A percentile compares a stretch with the other conserved stretches of the same genome.
Evolutionary conservation across 2,329 filamentous ascomycete species (phyloP).

Genomic region (Didymosphaeria variabile): DNA sequence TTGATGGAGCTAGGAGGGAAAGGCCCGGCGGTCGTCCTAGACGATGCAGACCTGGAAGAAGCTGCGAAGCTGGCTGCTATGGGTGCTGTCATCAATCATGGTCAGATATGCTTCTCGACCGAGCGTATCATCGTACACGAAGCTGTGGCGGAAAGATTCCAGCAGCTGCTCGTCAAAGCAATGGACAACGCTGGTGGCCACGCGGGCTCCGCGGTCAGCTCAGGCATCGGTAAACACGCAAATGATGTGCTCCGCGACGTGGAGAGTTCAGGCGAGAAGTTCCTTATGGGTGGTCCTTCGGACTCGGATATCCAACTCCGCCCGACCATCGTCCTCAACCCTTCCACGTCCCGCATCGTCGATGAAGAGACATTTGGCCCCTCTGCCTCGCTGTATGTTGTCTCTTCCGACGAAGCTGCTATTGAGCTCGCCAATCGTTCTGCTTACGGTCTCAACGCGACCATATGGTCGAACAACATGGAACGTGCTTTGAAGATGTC

Average conservation of each 20-base stretch:
- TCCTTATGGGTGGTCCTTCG: constrained; percentile 58
- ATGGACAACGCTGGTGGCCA: constrained; percentile 54
- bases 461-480: constrained; percentile 76
- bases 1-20: constrained; percentile 58
- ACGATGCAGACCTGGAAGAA: constrained; percentile 58
- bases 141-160: constrained; percentile 29
- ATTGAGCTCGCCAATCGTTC: constrained; percentile 81
- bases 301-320: constrained; percentile 71
- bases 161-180: constrained; percentile 48
- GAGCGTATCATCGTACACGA: constrained; percentile 36
- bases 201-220: constrained; percentile 44
- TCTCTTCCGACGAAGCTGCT: constrained; percentile 74
- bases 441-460: constrained; percentile 76
- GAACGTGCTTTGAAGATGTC: constrained; percentile 50
- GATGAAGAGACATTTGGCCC: constrained; percentile 79
- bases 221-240: constrained; percentile 32
- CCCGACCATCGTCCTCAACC: constrained; percentile 62
- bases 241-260: constrained; percentile 61
- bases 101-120: constrained; percentile 37
- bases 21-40: constrained; percentile 55
- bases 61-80: constrained; percentile 38
- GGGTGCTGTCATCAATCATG: constrained; percentile 31
- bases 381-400: constrained; percentile 71
- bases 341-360: constrained; percentile 71
- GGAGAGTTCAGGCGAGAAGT: constrained; percentile 61